A percentile compares a stretch with the other conserved stretches of the same genome.
These are phyloP conservation scores for Gossypium ekmanianum DNA, from an alignment of 345 rosid genomes.

Conservation along the genomic window DNA sequence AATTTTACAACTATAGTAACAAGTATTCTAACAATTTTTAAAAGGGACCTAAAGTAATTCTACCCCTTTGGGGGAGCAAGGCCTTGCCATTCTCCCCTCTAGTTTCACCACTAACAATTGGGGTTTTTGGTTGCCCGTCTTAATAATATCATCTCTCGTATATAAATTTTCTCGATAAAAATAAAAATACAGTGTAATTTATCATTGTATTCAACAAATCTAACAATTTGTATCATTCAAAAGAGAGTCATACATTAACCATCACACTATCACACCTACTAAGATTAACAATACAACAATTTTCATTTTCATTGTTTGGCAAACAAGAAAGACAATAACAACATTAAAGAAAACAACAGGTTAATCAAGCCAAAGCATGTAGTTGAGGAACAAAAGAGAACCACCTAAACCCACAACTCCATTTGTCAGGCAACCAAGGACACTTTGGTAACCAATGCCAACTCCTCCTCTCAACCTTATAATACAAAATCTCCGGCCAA, in stretches of 20 bases:
- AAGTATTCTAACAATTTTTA: too few species aligned
- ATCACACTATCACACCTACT: too few species aligned
- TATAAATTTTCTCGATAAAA: too few species aligned
- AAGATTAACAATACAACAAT: too few species aligned
- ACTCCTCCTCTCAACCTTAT: slow-evolving; percentile 53
- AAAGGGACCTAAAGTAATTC: too few species aligned
- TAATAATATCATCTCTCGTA: too few species aligned
- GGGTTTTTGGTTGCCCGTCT: rapidly evolving
- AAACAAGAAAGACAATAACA: neutral
- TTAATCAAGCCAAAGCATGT: slow-evolving; percentile 46
- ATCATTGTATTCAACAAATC: too few species aligned
- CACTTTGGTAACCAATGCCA: slow-evolving; percentile 91
- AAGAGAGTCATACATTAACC: neutral
- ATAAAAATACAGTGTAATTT: too few species aligned
- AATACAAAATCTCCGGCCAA: slow-evolving; percentile 93
- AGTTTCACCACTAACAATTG: too few species aligned
- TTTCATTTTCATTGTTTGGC: neutral
- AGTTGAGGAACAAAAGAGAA: slow-evolving; percentile 79
- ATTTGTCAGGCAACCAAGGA: slow-evolving; percentile 75
- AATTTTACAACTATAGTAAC: too few species aligned
- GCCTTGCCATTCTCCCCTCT: too few species aligned
- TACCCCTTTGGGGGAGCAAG: too few species aligned
- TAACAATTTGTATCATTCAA: neutral
- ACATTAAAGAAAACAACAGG: neutral
- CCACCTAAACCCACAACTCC: slow-evolving; percentile 92